Base-by-base conservation (phyloP, 768 basidiomycete species). In the Suillus luteus region DNA sequence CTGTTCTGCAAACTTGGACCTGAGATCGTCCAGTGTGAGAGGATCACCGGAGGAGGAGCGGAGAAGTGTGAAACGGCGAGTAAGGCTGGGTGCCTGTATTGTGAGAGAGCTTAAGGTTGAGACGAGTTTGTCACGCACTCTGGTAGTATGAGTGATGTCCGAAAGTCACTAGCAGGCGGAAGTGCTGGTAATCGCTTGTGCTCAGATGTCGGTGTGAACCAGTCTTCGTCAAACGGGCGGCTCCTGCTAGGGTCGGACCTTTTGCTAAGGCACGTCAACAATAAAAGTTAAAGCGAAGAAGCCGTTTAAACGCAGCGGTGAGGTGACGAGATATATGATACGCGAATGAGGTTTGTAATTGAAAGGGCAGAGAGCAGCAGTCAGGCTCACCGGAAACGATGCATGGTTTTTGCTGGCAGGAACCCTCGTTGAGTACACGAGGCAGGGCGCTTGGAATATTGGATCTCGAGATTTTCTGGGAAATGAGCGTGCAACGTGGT, bases 111-210 rank as follows among this genome's bases (percentile, higher is more conserved):
- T 35, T 61, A 19, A 49, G 51, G 55, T 14, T 27, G 37, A 65
- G 64, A 59, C 65, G 55, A 62, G 68, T 33, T 24, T 62, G 58
- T 65, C 48, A 81, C 90, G 79, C 77, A 95, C 93, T 90, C 91
- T 74, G 91, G 91, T 57, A 95, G 78, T 70, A 95, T 93, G 72
- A 90, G 83, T 64, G 92, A 93, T 37, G 93, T 92, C 70, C 93
- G 89, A 79, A 95, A 95, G 76, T 92, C 86, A 79, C 84, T 86
- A 51, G 82, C 78, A 10, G 89, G 83, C 60, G 90, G 88, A 19
- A 94, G 81, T 67, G 83, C 81, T 57, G 84, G 85, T 2, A 86
- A 78, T 55, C 73, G 67, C 52, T 79, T 79, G 64, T 76, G 77
- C 49, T 79, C 73, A 66, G 74, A 68, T 59, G 75, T 68, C 15